These are phyloP conservation scores for Alternaria brassicicola DNA, from an alignment of 2,329 filamentous ascomycete genomes.

Conservation along the genomic window DNA sequence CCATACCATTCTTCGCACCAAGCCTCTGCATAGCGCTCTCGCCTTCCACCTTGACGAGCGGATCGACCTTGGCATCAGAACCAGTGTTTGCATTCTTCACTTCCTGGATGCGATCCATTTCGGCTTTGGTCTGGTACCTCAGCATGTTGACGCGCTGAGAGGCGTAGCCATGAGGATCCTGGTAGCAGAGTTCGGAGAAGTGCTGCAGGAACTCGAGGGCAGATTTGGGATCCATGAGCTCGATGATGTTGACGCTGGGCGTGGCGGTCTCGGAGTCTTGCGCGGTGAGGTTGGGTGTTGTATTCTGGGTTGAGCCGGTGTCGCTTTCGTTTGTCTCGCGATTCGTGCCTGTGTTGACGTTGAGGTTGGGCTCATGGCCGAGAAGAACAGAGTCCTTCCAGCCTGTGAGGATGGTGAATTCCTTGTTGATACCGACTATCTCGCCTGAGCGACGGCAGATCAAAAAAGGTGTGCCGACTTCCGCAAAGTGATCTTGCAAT, in stretches of 20 bases:
- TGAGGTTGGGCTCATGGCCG: slow-evolving; percentile 84
- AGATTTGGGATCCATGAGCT: slow-evolving; percentile 90
- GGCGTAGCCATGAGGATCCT: slow-evolving; percentile 84
- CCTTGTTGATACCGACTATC: slow-evolving; percentile 93
- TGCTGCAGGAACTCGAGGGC: slow-evolving; percentile 96
- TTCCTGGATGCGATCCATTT: slow-evolving; percentile 38
- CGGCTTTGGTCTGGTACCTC: slow-evolving; percentile 72
- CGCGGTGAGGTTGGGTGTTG: slow-evolving; percentile 53
- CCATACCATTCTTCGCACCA: slow-evolving; percentile 81
- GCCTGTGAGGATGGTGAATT: slow-evolving; percentile 93
- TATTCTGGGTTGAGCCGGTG: slow-evolving; percentile 47
- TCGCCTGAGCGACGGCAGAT: slow-evolving; percentile 92
- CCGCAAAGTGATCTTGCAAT: slow-evolving; percentile 88
- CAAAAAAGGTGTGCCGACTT: slow-evolving; percentile 87
- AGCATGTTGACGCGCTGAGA: slow-evolving; percentile 83
- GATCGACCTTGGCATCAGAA: slow-evolving; percentile 33
- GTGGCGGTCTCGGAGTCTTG: slow-evolving; percentile 50
- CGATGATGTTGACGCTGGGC: slow-evolving; percentile 87
- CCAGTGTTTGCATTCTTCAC: slow-evolving; percentile 21
- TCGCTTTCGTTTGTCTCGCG: slow-evolving; percentile 45
- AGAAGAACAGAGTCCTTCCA: slow-evolving; percentile 91
- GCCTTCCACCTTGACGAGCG: slow-evolving; percentile 39
- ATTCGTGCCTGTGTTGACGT: slow-evolving; percentile 74
- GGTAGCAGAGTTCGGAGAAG: slow-evolving; percentile 90
- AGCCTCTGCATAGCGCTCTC: slow-evolving; percentile 82